Conservation (phyloP, 176 grass and related monocot species). For the Triticum aestivum region DNA sequence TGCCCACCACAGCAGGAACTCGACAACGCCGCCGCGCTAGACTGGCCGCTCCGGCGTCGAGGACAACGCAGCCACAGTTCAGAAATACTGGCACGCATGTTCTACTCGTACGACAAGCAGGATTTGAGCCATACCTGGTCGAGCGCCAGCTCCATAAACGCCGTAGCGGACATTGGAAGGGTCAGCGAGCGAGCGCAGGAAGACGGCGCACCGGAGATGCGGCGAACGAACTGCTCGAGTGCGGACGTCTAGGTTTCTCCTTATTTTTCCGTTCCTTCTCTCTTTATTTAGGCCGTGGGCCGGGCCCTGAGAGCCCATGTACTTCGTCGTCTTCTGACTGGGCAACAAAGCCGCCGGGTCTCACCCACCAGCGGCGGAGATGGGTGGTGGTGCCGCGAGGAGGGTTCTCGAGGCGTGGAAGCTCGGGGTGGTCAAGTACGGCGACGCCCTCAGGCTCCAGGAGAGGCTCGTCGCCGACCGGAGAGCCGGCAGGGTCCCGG, state of each 20-base stretch:
- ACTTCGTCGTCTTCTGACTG: neutral
- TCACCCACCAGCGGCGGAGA: constrained; percentile 21
- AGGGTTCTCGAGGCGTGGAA: constrained; percentile 67
- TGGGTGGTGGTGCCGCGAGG: constrained; percentile 35
- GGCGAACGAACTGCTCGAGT: neutral
- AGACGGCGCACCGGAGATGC: neutral
- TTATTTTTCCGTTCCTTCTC: neutral
- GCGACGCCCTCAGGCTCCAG: constrained; percentile 81
- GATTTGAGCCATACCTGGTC: constrained; percentile 53
- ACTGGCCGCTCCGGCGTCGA: neutral
- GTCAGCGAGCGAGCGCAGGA: neutral
- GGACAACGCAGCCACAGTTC: neutral
- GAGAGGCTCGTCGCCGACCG: constrained; percentile 70
- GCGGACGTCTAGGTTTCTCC: neutral
- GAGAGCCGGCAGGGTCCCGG: constrained; percentile 51
- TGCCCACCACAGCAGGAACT: neutral
- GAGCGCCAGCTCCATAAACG: constrained; percentile 72
- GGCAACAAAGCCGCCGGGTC: neutral
- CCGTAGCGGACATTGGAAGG: neutral
- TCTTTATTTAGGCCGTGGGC: neutral
- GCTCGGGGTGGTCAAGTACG: constrained; percentile 65
- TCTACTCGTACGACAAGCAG: neutral
- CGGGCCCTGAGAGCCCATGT: neutral
- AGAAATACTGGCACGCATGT: neutral
- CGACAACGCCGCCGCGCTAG: neutral